Conservation (phyloP, 768 basidiomycete genomes). For the Austroboletus eburneus region DNA sequence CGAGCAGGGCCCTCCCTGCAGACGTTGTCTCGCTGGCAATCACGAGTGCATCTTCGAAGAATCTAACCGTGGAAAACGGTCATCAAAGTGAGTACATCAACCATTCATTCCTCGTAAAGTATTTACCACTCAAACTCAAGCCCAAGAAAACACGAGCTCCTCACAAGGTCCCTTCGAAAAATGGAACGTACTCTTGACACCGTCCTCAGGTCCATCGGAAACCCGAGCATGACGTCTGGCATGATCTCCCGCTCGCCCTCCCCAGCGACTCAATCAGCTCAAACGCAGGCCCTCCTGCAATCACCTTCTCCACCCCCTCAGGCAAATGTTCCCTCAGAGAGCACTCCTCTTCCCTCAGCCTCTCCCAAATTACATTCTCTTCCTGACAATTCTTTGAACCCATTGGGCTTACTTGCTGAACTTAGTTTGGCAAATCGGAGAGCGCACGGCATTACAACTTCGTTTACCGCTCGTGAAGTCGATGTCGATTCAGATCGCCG, state of each 20-base stretch:
- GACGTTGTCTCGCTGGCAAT: constrained; percentile 71
- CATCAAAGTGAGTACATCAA: constrained; percentile 57
- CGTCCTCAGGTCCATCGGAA: constrained; percentile 83
- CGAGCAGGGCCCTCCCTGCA: constrained; percentile 88
- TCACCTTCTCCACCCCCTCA: constrained; percentile 49
- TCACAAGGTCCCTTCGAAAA: constrained; percentile 78
- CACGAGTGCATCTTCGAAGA: constrained; percentile 98
- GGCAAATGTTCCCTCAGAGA: constrained; percentile 26
- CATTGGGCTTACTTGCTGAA: constrained; percentile 88
- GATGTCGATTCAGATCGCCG: constrained; percentile 42
- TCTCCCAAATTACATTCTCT: constrained; percentile 89
- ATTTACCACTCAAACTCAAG: constrained; percentile 28
- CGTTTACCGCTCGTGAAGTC: constrained; percentile 36
- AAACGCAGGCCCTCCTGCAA: constrained; percentile 55
- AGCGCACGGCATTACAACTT: constrained; percentile 45
- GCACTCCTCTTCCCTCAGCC: constrained; percentile 29
- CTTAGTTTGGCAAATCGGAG: constrained; percentile 76
- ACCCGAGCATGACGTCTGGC: constrained; percentile 71
- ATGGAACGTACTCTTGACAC: constrained; percentile 94
- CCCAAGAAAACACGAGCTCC: constrained; percentile 76
- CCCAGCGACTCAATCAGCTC: constrained; percentile 47
- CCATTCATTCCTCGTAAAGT: constrained; percentile 18
- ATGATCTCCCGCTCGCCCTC: constrained; percentile 84
- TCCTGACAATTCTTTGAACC: constrained; percentile 90
- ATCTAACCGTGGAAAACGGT: constrained; percentile 89